Evolutionary conservation across 306 rosid genomes (phyloP).

Genomic region (Vigna mungo): DNA sequence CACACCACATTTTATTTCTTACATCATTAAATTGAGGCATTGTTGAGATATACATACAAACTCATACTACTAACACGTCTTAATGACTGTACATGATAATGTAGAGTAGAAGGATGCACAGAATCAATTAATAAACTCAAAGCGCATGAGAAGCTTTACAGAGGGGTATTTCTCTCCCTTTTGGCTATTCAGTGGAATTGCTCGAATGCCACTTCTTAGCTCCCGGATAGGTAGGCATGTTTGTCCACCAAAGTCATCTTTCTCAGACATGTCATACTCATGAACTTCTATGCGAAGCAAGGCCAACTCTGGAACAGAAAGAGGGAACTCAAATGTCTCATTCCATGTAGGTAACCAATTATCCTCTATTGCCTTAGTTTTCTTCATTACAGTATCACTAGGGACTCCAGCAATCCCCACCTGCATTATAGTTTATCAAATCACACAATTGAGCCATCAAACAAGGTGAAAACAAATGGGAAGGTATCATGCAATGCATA

Average conservation of each 20-base stretch:
- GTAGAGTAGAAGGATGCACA: constrained; percentile 1
- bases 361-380: constrained; percentile 82
- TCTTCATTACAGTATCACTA: constrained; percentile 73
- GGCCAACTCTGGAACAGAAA: constrained; percentile 84
- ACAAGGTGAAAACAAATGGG: not conserved
- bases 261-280: constrained; percentile 96
- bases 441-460: constrained; percentile 7
- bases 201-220: constrained; percentile 78
- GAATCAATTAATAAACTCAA: constrained; percentile 63
- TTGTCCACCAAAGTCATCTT: constrained; percentile 98
- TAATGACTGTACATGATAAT: constrained; percentile 40
- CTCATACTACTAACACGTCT: constrained; percentile 18
- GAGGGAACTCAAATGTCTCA: constrained; percentile 77
- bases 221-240: constrained; percentile 82
- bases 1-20: constrained; percentile 32
- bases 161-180: constrained; percentile 78
- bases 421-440: constrained; percentile 49
- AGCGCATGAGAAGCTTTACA: constrained; percentile 92
- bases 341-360: constrained; percentile 91
- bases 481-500: constrained; percentile 10
- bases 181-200: constrained; percentile 60
- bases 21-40: not conserved
- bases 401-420: constrained; percentile 97
- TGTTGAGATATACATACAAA: constrained; percentile 38
- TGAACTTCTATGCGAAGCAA: constrained; percentile 92